Base-by-base conservation (phyloP, 352 stramenopile genomes). In the Globisporangium yorkense region DNA sequence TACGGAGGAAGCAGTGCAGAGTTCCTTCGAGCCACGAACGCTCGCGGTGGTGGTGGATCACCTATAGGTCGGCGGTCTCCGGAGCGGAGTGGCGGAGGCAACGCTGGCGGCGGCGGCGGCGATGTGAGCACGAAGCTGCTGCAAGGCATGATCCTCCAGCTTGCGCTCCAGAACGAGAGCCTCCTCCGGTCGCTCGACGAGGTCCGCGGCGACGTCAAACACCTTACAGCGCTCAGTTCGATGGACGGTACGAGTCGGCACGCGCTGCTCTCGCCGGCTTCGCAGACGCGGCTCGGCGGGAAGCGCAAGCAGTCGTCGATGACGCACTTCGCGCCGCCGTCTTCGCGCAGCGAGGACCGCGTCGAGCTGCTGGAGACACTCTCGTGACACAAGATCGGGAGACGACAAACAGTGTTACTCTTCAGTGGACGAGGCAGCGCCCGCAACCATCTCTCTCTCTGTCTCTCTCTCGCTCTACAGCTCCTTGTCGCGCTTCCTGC, bases 71-170 rank as follows among this genome's bases (percentile, higher is more conserved):
- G 39, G 37, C 15, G 15, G 21, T n/a, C 20, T 24, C 3, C 40
- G 31, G 4, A 40, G n/a, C 29, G 51, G 31, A 45, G 29, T 15
- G 15, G 40, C 20, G n/a, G 24, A 9, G n/a, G 12, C 5, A 44
- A 10, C 29, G 15, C 27, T 33, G 15, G 24, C 1, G 58, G 43
- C 18, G 51, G 64, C 6, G 54, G 47, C 27, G 35, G 49, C 15
- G 62, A 53, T 40, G 61, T 47, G 10, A 65, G 62, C 24, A 74
- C 54, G n/a, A 82, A 66, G 52, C 54, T 77, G 9, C 59, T 86
- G 1, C 65, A 84, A 51, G 76, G 71, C 39, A 84, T 87, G 74
- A 62, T 87, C 10, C 49, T 87, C 6, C 76, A 84, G 49, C 63
- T 87, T 3, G 74, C 76, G 20, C 63, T 84, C 8, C 74, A 84